Percentiles rank a stretch among this genome's conserved stretches.
Evolutionary conservation across 805 yeast genomes (phyloP).

Genomic region (Cyberlindnera veronae): DNA sequence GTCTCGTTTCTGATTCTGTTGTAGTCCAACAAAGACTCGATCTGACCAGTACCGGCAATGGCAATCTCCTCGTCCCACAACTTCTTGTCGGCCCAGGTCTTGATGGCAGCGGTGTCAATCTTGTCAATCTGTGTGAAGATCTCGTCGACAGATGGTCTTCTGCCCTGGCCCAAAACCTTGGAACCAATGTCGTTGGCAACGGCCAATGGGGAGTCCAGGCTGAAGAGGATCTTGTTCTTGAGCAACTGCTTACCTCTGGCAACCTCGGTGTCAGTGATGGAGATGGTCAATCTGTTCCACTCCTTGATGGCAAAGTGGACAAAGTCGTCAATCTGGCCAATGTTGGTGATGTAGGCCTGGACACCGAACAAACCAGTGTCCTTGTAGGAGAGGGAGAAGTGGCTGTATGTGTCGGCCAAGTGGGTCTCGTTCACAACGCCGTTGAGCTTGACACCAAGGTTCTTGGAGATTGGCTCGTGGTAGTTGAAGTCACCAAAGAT

Average conservation of each 20-base stretch:
- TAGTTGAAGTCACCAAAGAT: conserved; percentile 55
- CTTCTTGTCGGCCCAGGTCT: conserved; percentile 69
- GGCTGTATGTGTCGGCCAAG: conserved; percentile 66
- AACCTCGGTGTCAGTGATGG: conserved; percentile 74
- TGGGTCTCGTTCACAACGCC: conserved; percentile 68
- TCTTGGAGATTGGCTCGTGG: conserved; percentile 49
- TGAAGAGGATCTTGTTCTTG: conserved; percentile 57
- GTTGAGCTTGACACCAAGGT: conserved; percentile 67
- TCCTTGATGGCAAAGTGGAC: conserved; percentile 78
- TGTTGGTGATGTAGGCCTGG: conserved; percentile 59
- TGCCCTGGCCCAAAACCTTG: conserved; percentile 57
- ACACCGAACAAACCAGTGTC: conserved; percentile 87
- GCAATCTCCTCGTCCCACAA: conserved; percentile 87
- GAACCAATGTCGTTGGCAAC: conserved; percentile 56
- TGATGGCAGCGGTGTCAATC: conserved; percentile 55
- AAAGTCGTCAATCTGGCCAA: conserved; percentile 64
- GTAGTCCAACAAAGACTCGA: conserved; percentile 81
- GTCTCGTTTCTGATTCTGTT: conserved; percentile 83
- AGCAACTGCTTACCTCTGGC: conserved; percentile 71
- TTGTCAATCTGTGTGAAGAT: conserved; percentile 60
- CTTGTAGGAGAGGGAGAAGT: conserved; percentile 69
- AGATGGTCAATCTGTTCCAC: conserved; percentile 81
- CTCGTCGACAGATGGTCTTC: conserved; percentile 58
- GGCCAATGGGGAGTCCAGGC: conserved; percentile 46
- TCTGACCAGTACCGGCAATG: conserved; percentile 79